Base-by-base conservation (phyloP, 306 rosid species). In the Alnus glutinosa region DNA sequence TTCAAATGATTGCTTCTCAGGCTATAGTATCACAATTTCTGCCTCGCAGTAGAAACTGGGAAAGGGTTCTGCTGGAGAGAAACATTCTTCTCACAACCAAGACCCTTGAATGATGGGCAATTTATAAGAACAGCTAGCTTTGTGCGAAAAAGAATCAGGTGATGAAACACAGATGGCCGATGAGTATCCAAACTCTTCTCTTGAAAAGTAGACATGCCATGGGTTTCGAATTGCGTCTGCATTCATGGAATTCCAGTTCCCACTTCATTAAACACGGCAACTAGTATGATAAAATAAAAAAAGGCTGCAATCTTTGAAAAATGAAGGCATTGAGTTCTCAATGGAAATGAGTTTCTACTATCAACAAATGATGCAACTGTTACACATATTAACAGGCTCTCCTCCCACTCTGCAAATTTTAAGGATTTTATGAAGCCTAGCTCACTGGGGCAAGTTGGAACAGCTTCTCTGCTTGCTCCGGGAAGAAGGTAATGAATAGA, bases 401-500 rank as follows among this genome's bases (percentile, higher is more conserved):
- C 28, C 70, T 34, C 70, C 50, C 49, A 66, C 48, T 34, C 71
- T 66, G 49, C 48, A 64, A 66, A 37, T 5, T 16, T 8, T 67
- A 5, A 16, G 75, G 52, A 8, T 46, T 74, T 55, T 7, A 30
- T 77, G 47, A 47, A 62, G 77, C 69, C 78, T 88, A 94, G 73
- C 90, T 77, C 69, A 84, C 30, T 16, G 95, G 91, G 74, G 71
- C 88, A 77, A 89, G 2, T 82, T 87, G 88, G 74, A 95, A 67
- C 74, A 95, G 67, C 87, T 92, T 91, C 90, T 95, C 98, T 23
- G 98, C 98, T 85, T 95, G 98, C 1, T 95, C 98, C 64, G 98
- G 98, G 84, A 95, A 95, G 87, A 95, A 87, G 57, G 98, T 95
- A 70, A 92, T 71, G 88, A 95, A 95, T 34, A 93, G 55, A 82